phyloP scores from a whole-genome alignment of 805 yeast genomes.

The Starmerella apis region DNA sequence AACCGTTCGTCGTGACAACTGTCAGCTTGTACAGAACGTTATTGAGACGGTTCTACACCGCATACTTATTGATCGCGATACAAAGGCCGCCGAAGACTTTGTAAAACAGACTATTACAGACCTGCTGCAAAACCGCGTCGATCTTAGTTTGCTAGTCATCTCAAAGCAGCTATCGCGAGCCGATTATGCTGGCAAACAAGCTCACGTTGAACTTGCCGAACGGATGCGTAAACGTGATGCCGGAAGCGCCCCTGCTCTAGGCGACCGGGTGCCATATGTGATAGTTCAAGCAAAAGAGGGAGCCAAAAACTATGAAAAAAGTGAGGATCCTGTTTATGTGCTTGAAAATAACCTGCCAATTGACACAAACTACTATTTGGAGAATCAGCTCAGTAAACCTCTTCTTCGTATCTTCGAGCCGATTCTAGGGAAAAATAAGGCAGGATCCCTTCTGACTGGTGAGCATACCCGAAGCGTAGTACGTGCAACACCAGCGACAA shows the following conservation, averaged over 20 bases:
- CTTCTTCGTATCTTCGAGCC: slow-evolving; percentile 90
- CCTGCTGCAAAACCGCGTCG: slow-evolving; percentile 79
- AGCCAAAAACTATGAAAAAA: slow-evolving; percentile 80
- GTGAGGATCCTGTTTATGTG: slow-evolving; percentile 92
- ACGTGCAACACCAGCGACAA: slow-evolving; percentile 60
- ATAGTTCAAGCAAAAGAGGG: slow-evolving; percentile 73
- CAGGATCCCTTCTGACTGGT: slow-evolving; percentile 70
- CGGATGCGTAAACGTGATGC: slow-evolving; percentile 93
- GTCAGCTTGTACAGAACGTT: slow-evolving; percentile 87
- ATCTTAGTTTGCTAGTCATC: slow-evolving; percentile 84
- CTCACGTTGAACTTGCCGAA: slow-evolving; percentile 93
- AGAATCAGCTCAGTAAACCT: slow-evolving; percentile 88
- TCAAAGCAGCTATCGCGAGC: slow-evolving; percentile 82
- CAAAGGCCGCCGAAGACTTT: slow-evolving; percentile 68
- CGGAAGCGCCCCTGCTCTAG: slow-evolving; percentile 93
- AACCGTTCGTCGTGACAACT: slow-evolving; percentile 95
- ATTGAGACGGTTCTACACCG: slow-evolving; percentile 80
- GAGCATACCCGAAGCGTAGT: slow-evolving; percentile 70
- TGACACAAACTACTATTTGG: slow-evolving; percentile 87
- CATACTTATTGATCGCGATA: slow-evolving; percentile 80
- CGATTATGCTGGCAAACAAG: slow-evolving; percentile 92
- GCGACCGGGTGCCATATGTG: slow-evolving; percentile 97
- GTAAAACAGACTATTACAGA: slow-evolving; percentile 85
- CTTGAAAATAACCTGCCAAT: slow-evolving; percentile 85
- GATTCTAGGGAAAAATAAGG: slow-evolving; percentile 73